Conservation (phyloP, 1,284 basidiomycete species). For the Rhodotorula sp. region DNA sequence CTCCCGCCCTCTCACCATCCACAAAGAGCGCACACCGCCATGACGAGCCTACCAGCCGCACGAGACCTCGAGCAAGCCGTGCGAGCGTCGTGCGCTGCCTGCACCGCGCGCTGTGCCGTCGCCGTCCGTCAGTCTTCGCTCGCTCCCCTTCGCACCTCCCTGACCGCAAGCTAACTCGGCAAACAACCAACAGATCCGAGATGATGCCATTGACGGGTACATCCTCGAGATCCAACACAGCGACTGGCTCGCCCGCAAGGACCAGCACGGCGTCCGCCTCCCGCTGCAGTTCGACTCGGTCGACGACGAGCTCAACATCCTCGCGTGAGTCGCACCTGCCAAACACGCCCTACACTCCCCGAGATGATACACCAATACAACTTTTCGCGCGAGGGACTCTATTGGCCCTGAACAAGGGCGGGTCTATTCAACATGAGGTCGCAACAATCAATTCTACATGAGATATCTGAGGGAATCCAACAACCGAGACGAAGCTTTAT, state of each 20-base stretch:
- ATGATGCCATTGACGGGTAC: constrained; percentile 8
- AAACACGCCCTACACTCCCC: background rate
- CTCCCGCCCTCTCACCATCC: too few relatives aligned
- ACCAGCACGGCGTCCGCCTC: constrained; percentile 50
- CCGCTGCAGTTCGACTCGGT: constrained; percentile 71
- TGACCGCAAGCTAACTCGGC: background rate
- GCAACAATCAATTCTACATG: constrained; percentile 2
- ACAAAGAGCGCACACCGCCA: too few relatives aligned
- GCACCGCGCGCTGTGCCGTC: background rate
- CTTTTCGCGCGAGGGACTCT: background rate
- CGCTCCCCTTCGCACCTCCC: background rate
- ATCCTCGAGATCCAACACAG: constrained; percentile 1
- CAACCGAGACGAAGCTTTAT: background rate
- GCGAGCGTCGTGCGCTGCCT: background rate
- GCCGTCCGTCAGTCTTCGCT: background rate
- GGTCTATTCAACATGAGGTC: background rate
- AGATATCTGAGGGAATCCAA: background rate
- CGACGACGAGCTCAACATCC: constrained; percentile 37
- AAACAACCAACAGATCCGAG: constrained; percentile 15
- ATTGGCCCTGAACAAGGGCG: constrained; percentile 5
- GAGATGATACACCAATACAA: background rate
- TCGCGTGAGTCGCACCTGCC: constrained; percentile 18
- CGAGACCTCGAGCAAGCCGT: too few relatives aligned
- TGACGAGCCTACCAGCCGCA: too few relatives aligned
- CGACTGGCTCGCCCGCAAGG: constrained; percentile 2